These are phyloP conservation scores for Patellifolia procumbens DNA, from an alignment of 179 eudicot species.

Conservation along the genomic window DNA sequence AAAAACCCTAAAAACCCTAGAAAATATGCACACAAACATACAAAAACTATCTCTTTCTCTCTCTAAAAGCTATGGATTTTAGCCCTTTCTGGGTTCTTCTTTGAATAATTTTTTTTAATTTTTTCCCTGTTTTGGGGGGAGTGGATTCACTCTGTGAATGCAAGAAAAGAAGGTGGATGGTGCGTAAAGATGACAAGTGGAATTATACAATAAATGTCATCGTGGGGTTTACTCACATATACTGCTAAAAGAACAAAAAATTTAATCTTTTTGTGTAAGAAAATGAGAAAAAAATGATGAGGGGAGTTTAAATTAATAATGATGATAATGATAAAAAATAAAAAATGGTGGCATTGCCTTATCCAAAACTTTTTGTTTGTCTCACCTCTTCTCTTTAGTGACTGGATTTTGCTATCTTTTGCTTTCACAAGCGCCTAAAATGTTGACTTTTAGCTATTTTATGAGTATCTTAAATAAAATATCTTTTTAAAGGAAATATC, in stretches of 20 bases:
- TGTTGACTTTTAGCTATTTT: neutral
- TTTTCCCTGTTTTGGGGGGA: neutral
- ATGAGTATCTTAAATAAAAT: neutral
- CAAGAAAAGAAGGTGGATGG: slow-evolving; percentile 30
- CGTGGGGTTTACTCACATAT: slow-evolving; percentile 5
- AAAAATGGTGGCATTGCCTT: slow-evolving; percentile 7
- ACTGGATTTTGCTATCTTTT: neutral
- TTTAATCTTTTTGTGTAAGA: neutral
- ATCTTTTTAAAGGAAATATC: neutral
- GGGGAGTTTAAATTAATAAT: neutral
- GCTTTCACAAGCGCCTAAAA: neutral
- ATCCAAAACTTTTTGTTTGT: slow-evolving; percentile 8
- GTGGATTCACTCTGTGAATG: slow-evolving; percentile 17
- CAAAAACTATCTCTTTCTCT: slow-evolving; percentile 23
- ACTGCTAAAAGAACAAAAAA: neutral
- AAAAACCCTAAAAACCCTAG: slow-evolving; percentile 6
- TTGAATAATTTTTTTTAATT: neutral
- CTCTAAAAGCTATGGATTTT: slow-evolving; percentile 25
- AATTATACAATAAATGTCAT: slow-evolving; percentile 23
- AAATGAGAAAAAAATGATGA: neutral
- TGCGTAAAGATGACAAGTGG: slow-evolving; percentile 25
- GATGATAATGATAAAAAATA: neutral
- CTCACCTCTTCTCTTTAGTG: neutral
- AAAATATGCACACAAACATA: slow-evolving; percentile 13
- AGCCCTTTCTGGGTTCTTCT: slow-evolving; percentile 34